phyloP scores from a whole-genome alignment of 768 basidiomycete genomes.

The Boletellus sp. region DNA sequence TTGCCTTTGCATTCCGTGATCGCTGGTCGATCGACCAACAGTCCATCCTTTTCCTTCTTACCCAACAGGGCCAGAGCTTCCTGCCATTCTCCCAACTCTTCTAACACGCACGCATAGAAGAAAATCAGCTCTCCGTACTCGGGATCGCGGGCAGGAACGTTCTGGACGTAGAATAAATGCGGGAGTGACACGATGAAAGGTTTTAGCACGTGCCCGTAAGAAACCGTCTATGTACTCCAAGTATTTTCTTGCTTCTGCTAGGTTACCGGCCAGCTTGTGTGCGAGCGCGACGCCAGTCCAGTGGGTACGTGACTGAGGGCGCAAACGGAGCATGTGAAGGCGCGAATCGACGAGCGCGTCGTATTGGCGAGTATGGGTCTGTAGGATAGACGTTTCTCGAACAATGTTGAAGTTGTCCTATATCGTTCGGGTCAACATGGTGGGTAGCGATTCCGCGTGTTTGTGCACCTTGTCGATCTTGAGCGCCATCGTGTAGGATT shows the following conservation, averaged over 20 bases:
- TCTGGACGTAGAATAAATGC: slow-evolving; percentile 39
- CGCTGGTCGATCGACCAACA: slow-evolving; percentile 67
- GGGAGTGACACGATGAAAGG: neutral
- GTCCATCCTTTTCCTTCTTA: slow-evolving; percentile 53
- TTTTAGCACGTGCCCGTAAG: slow-evolving; percentile 51
- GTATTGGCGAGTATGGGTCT: slow-evolving; percentile 82
- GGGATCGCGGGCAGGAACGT: slow-evolving; percentile 72
- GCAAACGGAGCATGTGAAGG: slow-evolving; percentile 69
- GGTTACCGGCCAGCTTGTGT: slow-evolving; percentile 77
- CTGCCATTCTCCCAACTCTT: slow-evolving; percentile 62
- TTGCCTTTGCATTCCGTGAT: slow-evolving; percentile 68
- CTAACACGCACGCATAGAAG: slow-evolving; percentile 70
- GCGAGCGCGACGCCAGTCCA: slow-evolving; percentile 91
- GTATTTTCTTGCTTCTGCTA: slow-evolving; percentile 63
- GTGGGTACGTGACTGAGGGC: slow-evolving; percentile 80
- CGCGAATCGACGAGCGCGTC: slow-evolving; percentile 79
- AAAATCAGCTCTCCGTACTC: slow-evolving; percentile 82
- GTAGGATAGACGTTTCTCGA: slow-evolving; percentile 84
- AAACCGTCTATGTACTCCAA: slow-evolving; percentile 68
- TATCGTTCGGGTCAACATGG: neutral
- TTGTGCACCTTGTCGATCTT: slow-evolving; percentile 78
- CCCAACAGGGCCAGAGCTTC: slow-evolving; percentile 66
- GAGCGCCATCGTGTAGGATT: slow-evolving; percentile 88
- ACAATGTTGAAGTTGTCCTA: slow-evolving; percentile 95
- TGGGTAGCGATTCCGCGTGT: slow-evolving; percentile 1